Base-by-base conservation (phyloP, 2,329 filamentous ascomycete genomes). In the Pestalotiopsis fici region DNA sequence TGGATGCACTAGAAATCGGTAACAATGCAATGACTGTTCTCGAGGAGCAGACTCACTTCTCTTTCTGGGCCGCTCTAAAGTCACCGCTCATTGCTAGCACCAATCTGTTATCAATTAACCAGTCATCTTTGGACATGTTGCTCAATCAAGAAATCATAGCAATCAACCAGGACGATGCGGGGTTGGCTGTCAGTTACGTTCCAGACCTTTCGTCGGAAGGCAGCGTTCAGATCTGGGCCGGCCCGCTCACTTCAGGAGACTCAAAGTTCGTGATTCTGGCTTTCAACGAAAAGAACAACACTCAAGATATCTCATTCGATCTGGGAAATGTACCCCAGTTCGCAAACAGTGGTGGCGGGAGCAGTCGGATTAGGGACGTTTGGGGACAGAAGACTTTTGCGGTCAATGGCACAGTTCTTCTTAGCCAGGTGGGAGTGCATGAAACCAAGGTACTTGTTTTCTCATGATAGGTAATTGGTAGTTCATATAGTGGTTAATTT, bases 51-150 rank as follows among this genome's bases (percentile, higher is more conserved):
- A 80, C 81, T 25, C 82, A 84, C 69, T 82, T 83, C 60, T 75
- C 81, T 25, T 80, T 83, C 71, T 84, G 81, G 81, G 79, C 82
- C 0, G 81, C 82, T 61, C 78, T 83, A 59, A 83, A 83, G 69
- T 82, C 80, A 0, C 81, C 82, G 13, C 74, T 84, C 3, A 80
- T 83, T 35, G 80, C 83, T 60, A 79, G 81, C 6, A 78, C 79
- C 1, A 77, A 80, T 50, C 72, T 83, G 18, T 72, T 74, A 0
- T 77, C 74, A 5, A 76, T 81, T 6, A 70, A 62, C n/a, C 67
- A 69, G 62, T 66, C 74, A n/a, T 77, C 80, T 39, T 71, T 81
- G 28, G 71, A 72, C 9, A 80, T 80, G 35, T 71, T 82, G 9
- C 78, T 76, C 3, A 82, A 81, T 67, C 73, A 74, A 55, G 79